Evolutionary conservation across 768 basidiomycete genomes (phyloP).

Genomic region (Xanthoconium stramineum): DNA sequence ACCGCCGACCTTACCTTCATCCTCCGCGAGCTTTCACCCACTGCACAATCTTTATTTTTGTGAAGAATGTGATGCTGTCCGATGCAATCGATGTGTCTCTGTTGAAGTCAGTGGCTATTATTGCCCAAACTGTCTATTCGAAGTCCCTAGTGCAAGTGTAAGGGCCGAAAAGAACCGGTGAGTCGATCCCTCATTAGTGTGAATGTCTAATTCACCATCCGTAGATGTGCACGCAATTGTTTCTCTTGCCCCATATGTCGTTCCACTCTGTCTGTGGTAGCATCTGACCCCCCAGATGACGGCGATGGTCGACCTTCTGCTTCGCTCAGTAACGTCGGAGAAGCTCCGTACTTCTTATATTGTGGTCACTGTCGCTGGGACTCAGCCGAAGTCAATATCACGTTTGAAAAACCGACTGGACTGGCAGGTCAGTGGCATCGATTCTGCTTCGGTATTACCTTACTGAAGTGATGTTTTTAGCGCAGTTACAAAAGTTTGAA

Average conservation of each 20-base stretch:
- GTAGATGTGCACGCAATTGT: constrained; percentile 95
- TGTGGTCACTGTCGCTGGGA: constrained; percentile 96
- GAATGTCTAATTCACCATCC: not conserved
- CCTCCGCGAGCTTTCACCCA: constrained; percentile 77
- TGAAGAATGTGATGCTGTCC: constrained; percentile 95
- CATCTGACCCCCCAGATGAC: constrained; percentile 72
- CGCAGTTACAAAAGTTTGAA: constrained; percentile 87
- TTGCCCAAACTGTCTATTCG: constrained; percentile 97
- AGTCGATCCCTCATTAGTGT: constrained; percentile 7
- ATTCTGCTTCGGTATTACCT: not conserved
- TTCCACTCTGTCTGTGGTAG: constrained; percentile 87
- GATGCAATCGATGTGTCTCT: constrained; percentile 89
- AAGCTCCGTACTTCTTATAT: constrained; percentile 87
- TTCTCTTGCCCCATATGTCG: constrained; percentile 94
- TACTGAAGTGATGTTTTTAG: constrained; percentile 37
- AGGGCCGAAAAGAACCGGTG: constrained; percentile 96
- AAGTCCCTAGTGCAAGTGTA: constrained; percentile 98
- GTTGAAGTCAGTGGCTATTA: constrained; percentile 96
- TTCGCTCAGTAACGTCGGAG: constrained; percentile 60
- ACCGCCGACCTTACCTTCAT: constrained; percentile 73
- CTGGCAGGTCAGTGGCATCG: constrained; percentile 65
- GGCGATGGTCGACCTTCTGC: constrained; percentile 54
- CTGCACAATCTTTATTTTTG: constrained; percentile 91
- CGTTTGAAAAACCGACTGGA: constrained; percentile 95
- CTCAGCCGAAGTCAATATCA: constrained; percentile 85